Evolutionary conservation across 306 rosid genomes (phyloP).

Genomic region (Cucurbita argyrosperma): DNA sequence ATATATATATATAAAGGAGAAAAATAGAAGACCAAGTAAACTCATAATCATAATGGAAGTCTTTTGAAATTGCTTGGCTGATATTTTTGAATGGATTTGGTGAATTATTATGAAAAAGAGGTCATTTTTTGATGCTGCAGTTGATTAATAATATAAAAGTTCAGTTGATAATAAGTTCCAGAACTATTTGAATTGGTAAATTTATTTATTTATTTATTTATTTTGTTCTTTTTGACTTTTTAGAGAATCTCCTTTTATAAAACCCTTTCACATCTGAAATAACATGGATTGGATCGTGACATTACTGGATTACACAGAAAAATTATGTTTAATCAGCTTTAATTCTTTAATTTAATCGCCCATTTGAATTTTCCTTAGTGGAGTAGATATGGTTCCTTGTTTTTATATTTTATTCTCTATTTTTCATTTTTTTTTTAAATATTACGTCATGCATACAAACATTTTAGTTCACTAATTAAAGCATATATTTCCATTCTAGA

Average conservation of each 20-base stretch:
- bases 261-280: constrained; percentile 5
- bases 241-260: neutral
- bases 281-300: neutral
- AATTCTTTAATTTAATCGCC: neutral
- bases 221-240: neutral
- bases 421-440: neutral
- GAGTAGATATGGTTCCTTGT: neutral
- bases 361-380: neutral
- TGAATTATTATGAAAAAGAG: neutral
- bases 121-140: neutral
- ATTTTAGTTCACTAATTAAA: too few species aligned
- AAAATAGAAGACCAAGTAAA: constrained; percentile 3
- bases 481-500: too few species aligned
- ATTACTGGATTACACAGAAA: neutral
- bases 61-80: neutral
- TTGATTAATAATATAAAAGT: neutral
- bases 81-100: neutral
- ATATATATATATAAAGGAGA: neutral
- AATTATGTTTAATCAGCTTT: neutral
- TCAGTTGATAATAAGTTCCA: neutral
- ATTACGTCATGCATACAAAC: neutral
- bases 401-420: neutral
- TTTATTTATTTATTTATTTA: neutral
- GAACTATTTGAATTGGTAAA: neutral
- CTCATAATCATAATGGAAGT: neutral